Percentiles rank a stretch among this genome's conserved stretches.
phyloP scores from a whole-genome alignment of 2,329 filamentous ascomycete species.

The Annulohypoxylon truncatum region DNA sequence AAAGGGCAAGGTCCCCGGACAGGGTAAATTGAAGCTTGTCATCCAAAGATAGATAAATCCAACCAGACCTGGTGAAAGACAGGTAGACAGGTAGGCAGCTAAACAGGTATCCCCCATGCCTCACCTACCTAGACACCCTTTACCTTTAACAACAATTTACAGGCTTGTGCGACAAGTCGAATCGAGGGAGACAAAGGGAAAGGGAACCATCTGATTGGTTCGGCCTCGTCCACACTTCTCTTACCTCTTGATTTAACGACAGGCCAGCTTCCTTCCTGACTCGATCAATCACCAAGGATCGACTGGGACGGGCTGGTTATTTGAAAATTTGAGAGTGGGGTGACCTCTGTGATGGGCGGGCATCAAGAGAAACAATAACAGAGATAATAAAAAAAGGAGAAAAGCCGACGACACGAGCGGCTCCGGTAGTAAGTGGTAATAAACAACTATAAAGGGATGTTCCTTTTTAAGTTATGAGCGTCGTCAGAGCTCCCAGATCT shows the following conservation, averaged over 20 bases:
- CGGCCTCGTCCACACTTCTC: slow-evolving; percentile 18
- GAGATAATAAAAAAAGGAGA: slow-evolving; percentile 29
- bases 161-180: slow-evolving; percentile 28
- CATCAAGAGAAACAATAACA: slow-evolving; percentile 27
- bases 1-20: slow-evolving; percentile 29
- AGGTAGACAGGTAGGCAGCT: too few species aligned
- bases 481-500: slow-evolving; percentile 36
- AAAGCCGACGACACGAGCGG: slow-evolving; percentile 26
- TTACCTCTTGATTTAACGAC: slow-evolving; percentile 30
- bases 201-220: slow-evolving; percentile 31
- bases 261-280: slow-evolving; percentile 49
- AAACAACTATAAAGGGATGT: slow-evolving; percentile 6
- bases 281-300: slow-evolving; percentile 45
- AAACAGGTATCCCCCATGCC: background rate
- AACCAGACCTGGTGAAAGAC: slow-evolving; percentile 28
- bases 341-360: slow-evolving; percentile 31
- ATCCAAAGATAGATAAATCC: slow-evolving; percentile 24
- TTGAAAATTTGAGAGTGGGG: slow-evolving; percentile 35
- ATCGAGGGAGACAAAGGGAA: slow-evolving; percentile 42
- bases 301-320: slow-evolving; percentile 36
- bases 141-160: slow-evolving; percentile 2
- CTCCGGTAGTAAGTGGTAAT: slow-evolving; percentile 32
- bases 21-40: slow-evolving; percentile 36
- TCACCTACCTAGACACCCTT: background rate
- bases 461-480: slow-evolving; percentile 33